These are phyloP conservation scores for Echinosphaeria canescens DNA, from an alignment of 2,329 filamentous ascomycete species.

Conservation along the genomic window DNA sequence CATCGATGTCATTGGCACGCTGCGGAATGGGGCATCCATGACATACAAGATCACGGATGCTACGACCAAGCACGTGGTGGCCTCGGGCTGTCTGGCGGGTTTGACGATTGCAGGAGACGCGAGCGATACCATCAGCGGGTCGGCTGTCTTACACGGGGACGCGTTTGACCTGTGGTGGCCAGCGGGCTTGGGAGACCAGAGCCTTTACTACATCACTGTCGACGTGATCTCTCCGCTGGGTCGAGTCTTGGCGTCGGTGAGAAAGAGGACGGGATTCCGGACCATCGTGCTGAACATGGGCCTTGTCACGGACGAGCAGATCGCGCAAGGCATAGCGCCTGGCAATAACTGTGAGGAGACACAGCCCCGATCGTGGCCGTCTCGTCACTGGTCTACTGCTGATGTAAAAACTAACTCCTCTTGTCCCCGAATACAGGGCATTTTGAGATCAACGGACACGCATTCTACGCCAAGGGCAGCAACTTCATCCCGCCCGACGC, in stretches of 20 bases:
- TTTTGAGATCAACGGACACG: conserved; percentile 41
- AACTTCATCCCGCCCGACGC: conserved; percentile 41
- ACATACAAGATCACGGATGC: conserved; percentile 21
- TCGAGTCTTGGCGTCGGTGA: conserved; percentile 17
- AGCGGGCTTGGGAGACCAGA: conserved; percentile 29
- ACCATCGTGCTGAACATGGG: conserved; percentile 37
- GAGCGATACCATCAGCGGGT: conserved; percentile 29
- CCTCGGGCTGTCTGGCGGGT: conserved; percentile 14
- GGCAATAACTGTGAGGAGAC: conserved; percentile 22
- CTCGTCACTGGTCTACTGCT: conserved; percentile 11
- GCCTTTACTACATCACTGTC: conserved; percentile 31
- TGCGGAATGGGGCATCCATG: conserved; percentile 19
- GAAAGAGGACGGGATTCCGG: conserved; percentile 34
- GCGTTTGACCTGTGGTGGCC: conserved; percentile 39
- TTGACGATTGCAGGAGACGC: conserved; percentile 13
- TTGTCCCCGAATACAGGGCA: conserved; percentile 33
- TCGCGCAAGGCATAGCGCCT: conserved; percentile 22
- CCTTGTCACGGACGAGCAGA: conserved; percentile 27
- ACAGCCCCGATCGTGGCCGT: conserved; percentile 16
- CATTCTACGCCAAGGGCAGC: conserved; percentile 41
- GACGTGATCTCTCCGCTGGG: conserved; percentile 15
- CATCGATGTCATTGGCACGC: conserved; percentile 27
- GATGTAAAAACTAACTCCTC: too few species aligned
- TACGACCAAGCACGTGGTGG: conserved; percentile 14
- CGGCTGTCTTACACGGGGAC: conserved; percentile 16